These are phyloP conservation scores for Clarireedia monteithiana DNA, from an alignment of 2,329 filamentous ascomycete genomes.

Conservation along the genomic window DNA sequence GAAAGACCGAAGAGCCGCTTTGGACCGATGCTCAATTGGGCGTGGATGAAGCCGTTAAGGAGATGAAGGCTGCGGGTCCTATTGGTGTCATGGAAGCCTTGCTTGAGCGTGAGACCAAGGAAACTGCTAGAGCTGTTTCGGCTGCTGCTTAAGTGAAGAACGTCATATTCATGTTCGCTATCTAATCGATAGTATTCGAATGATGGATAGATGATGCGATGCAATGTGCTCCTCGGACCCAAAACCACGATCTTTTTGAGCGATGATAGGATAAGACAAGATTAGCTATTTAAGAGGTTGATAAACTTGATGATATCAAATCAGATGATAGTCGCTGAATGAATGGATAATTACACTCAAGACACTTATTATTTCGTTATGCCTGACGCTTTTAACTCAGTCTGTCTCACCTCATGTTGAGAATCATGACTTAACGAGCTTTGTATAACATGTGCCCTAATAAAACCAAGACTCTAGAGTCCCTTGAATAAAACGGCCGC, in stretches of 20 bases:
- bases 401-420: too few species aligned
- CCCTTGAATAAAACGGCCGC: too few species aligned
- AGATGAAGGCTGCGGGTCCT: constrained; percentile 44
- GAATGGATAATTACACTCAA: too few species aligned
- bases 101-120: constrained; percentile 45
- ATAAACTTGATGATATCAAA: too few species aligned
- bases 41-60: constrained; percentile 56
- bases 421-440: too few species aligned
- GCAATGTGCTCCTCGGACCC: constrained; percentile 28
- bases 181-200: background rate
- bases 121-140: constrained; percentile 27
- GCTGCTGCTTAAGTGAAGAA: constrained; percentile 26
- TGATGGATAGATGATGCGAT: background rate
- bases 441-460: too few species aligned
- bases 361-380: too few species aligned
- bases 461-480: too few species aligned
- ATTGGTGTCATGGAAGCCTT: constrained; percentile 48
- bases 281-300: background rate
- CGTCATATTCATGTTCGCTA: background rate
- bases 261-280: constrained; percentile 8
- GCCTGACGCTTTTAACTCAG: too few species aligned
- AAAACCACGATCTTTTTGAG: constrained; percentile 29
- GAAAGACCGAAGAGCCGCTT: constrained; percentile 57
- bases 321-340: too few species aligned
- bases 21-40: constrained; percentile 90